Base-by-base conservation (phyloP, 305 asterid genomes). In the Fraxinus xanthoxyloides region DNA sequence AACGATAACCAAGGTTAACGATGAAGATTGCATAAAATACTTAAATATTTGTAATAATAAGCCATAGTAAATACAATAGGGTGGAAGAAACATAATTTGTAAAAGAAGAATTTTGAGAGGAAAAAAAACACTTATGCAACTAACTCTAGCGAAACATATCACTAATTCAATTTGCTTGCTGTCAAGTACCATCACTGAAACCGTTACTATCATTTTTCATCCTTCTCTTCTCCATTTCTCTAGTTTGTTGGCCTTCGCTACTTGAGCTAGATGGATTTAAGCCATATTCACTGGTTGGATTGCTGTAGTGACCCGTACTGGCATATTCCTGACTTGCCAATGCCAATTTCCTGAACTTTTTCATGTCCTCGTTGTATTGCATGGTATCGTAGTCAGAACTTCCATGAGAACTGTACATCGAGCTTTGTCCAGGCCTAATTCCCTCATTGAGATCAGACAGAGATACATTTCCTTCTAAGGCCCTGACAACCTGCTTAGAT, bases 281-380 rank as follows among this genome's bases (percentile, higher is more conserved):
- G n/a, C 97, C 95, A 48, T 93, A 93, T 75, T 93, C 97, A 32
- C 97, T 93, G 0, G 97, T 92, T 0, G 96, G 97, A 65, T 88
- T 91, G 82, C 97, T 93, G 85, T 87, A 90, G 30, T 85, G 94
- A 35, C 54, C 97, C 3, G 81, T 93, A 87, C 90, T 90, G 32
- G 82, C 91, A 3, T 92, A 91, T 77, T 90, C 95, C 56, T 89
- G 93, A 83, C 91, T 93, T 17, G 79, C 89, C 12, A 93, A 84
- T 1, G 97, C 97, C 91, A 89, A 89, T 88, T 92, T 90, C 82
- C 97, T 83, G 85, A 92, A 90, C 85, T 88, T 92, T 77, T 82
- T 87, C 97, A 93, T 89, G 88, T 93, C 97, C 81, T 90, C 95
- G 0, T 91, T 93, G 89, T 92, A 92, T 59, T 93, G 97, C 43